A percentile compares a stretch with the other conserved stretches of the same genome.
Evolutionary conservation across 352 stramenopile species (phyloP).

Genomic region (Globisporangium nagaii): DNA sequence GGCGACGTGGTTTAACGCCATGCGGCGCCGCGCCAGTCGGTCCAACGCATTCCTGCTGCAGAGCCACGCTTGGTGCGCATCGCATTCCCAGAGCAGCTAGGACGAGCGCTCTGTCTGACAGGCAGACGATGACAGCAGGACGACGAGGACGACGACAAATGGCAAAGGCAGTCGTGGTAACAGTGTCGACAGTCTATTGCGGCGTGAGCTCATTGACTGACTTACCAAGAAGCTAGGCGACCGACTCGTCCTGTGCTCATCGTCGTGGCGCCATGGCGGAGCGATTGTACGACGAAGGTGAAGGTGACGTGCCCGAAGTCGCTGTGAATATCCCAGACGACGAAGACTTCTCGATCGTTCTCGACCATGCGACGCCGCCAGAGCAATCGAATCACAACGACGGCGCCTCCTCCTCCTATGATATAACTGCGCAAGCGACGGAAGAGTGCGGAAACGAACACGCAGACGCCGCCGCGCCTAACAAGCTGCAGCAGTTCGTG

Average conservation of each 20-base stretch:
- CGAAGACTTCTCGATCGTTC: neutral
- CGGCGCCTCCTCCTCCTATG: neutral
- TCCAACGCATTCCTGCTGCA: too few relatives aligned
- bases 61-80: too few relatives aligned
- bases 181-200: too few relatives aligned
- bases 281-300: neutral
- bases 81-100: too few relatives aligned
- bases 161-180: too few relatives aligned
- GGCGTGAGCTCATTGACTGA: neutral
- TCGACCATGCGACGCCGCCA: neutral
- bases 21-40: neutral
- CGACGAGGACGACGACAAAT: too few relatives aligned
- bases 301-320: neutral
- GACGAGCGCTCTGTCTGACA: too few relatives aligned
- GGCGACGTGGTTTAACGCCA: too few relatives aligned
- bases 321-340: slow-evolving; percentile 1
- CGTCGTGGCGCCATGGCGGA: neutral
- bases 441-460: neutral
- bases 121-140: too few relatives aligned
- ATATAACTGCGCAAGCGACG: neutral
- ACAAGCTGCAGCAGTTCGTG: neutral
- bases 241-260: neutral
- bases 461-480: neutral
- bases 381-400: neutral
- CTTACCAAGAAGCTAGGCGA: neutral